Base-by-base conservation (phyloP, 306 rosid species). In the Herpetospermum pedunculosum region DNA sequence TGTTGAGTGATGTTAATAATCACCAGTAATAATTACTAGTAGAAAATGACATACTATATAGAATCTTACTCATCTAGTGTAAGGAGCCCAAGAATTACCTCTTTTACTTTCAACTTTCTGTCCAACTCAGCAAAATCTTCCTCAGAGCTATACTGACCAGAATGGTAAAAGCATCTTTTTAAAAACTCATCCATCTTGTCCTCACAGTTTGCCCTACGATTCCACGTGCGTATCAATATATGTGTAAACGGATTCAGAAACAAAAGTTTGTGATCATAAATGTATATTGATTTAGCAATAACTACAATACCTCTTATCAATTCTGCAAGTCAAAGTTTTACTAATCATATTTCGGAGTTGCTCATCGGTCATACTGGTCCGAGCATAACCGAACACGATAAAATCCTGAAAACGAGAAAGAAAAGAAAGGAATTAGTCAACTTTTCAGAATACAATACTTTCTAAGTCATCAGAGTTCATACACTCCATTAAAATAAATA, bases 141-240 rank as follows among this genome's bases (percentile, higher is more conserved):
- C 84, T 89, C 97, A 0, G 97, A 91, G 75, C 80, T 76, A 70
- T 94, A 94, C 73, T 83, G 87, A 55, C 98, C 97, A 71, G 95
- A 90, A 76, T 94, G 98, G 86, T 94, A 94, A 79, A 89, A 94
- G 72, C 98, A 94, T 82, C 94, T 82, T 80, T 83, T 84, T 76
- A 91, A 84, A 82, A 94, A 94, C 38, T 81, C 80, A 71, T 86
- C 90, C 98, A 94, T 94, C 82, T 94, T 94, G 77, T 89, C 96
- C 75, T 85, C 92, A 54, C 96, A 94, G 76, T 94, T 91, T 83
- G 76, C 97, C 83, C 97, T 94, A 81, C 29, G 63, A 81, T 76
- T 67, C 46, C 28, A 65, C 41, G 73, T 77, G 62, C 15, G 5
- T 58, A 73, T 80, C 77, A 77, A 60, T 53, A 72, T 67, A 32